A percentile compares a stretch with the other conserved stretches of the same genome.
Evolutionary conservation across 306 rosid species (phyloP).

Genomic region (Arachis hypogaea): DNA sequence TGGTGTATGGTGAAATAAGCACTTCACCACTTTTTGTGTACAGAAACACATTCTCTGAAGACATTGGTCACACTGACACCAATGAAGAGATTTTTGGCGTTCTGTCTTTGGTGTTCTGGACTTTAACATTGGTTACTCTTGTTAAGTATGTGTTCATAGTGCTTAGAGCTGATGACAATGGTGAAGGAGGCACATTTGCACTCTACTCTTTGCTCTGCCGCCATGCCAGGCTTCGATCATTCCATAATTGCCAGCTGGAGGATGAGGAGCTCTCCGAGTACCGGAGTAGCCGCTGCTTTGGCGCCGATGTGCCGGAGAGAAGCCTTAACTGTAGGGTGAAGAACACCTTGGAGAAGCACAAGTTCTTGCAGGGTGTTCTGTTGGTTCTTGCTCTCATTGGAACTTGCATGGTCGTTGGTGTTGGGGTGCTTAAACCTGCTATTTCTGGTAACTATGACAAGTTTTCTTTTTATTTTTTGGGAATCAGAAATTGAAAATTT

Average conservation of each 20-base stretch:
- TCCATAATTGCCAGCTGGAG: background rate
- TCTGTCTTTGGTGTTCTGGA: conserved; percentile 76
- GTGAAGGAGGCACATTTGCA: conserved; percentile 2
- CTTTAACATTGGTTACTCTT: conserved; percentile 65
- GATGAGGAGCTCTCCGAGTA: background rate
- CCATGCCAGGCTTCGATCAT: background rate
- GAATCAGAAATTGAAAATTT: conserved; percentile 1
- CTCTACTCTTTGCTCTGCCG: background rate
- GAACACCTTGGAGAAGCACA: background rate
- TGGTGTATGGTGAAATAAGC: conserved; percentile 75
- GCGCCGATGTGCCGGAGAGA: background rate
- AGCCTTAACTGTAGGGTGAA: background rate
- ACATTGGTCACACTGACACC: background rate
- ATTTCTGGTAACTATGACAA: conserved; percentile 46
- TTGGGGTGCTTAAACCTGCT: conserved; percentile 60
- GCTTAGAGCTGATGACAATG: conserved; percentile 14
- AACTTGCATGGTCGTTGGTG: conserved; percentile 78
- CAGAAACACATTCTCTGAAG: conserved; percentile 56
- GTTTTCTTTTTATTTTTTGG: conserved; percentile 11
- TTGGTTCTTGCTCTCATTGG: conserved; percentile 51
- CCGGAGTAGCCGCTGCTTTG: background rate
- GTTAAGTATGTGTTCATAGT: conserved; percentile 74
- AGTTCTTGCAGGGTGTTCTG: background rate
- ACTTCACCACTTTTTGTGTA: conserved; percentile 73
- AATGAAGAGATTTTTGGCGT: conserved; percentile 44